These are phyloP conservation scores for Pisolithus tinctorius DNA, from an alignment of 768 basidiomycete species.

Conservation along the genomic window DNA sequence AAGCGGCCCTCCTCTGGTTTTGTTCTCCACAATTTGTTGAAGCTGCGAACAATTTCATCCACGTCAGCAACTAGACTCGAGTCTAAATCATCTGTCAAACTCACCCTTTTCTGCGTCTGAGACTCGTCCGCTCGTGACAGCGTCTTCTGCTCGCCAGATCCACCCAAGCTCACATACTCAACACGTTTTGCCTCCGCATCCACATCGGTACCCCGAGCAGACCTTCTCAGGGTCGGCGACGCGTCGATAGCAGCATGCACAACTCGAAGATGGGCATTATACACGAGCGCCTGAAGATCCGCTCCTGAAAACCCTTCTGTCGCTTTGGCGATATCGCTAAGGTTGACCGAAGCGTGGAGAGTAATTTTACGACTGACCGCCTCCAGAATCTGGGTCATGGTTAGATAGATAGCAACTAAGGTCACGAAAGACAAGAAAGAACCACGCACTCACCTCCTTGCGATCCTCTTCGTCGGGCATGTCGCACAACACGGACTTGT, in stretches of 20 bases:
- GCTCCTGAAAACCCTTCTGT: constrained; percentile 92
- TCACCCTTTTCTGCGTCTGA: constrained; percentile 59
- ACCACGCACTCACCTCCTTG: constrained; percentile 56
- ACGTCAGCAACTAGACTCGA: constrained; percentile 9
- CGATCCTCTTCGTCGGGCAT: constrained; percentile 80
- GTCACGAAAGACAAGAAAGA: neutral
- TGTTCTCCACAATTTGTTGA: constrained; percentile 6
- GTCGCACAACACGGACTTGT: constrained; percentile 88
- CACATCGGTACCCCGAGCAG: neutral
- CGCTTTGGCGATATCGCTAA: constrained; percentile 56
- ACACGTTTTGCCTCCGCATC: constrained; percentile 33
- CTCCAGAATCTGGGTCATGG: constrained; percentile 57
- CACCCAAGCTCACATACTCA: constrained; percentile 56
- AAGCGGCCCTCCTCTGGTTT: no score
- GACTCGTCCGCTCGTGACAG: constrained; percentile 65
- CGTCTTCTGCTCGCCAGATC: constrained; percentile 27
- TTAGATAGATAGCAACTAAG: neutral
- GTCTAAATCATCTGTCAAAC: constrained; percentile 4
- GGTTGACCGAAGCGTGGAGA: constrained; percentile 53
- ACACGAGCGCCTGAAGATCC: constrained; percentile 89
- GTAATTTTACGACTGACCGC: constrained; percentile 72
- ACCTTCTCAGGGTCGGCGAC: constrained; percentile 11
- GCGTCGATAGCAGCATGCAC: constrained; percentile 70
- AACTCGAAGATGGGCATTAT: constrained; percentile 92
- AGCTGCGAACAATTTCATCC: constrained; percentile 9